Evolutionary conservation across 768 basidiomycete genomes (phyloP).

Genomic region (Lepiota venenata): DNA sequence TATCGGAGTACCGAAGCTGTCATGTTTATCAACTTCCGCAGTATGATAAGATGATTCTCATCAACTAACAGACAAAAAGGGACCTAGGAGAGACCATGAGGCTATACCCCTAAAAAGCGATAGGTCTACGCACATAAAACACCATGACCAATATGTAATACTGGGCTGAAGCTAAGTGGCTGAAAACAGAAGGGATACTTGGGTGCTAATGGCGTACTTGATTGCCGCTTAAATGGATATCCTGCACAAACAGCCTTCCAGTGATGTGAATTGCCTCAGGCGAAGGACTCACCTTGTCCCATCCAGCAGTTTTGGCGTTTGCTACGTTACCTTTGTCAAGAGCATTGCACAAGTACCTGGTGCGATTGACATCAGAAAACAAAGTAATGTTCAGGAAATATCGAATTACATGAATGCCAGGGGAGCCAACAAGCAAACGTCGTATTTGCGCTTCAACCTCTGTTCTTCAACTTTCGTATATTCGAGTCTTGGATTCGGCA

Average conservation of each 20-base stretch:
- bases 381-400: neutral
- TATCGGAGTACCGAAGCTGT: conserved; percentile 46
- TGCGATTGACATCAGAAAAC: neutral
- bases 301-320: conserved; percentile 50
- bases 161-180: conserved; percentile 18
- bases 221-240: conserved; percentile 40
- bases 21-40: neutral
- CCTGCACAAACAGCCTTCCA: conserved; percentile 21
- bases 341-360: conserved; percentile 47
- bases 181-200: too few relatives aligned
- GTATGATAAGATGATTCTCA: neutral
- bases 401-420: conserved; percentile 37
- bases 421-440: conserved; percentile 38
- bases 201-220: conserved; percentile 26
- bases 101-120: neutral
- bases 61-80: conserved; percentile 42
- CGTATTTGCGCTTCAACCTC: conserved; percentile 37
- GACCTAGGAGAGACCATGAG: conserved; percentile 24
- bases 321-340: conserved; percentile 48
- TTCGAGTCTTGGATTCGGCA: neutral
- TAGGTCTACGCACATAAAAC: conserved; percentile 33
- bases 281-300: conserved; percentile 35
- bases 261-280: neutral
- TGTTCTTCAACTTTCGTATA: conserved; percentile 22
- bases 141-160: conserved; percentile 48